Evolutionary conservation across 345 rosid genomes (phyloP).

Genomic region (Citrus inodora): DNA sequence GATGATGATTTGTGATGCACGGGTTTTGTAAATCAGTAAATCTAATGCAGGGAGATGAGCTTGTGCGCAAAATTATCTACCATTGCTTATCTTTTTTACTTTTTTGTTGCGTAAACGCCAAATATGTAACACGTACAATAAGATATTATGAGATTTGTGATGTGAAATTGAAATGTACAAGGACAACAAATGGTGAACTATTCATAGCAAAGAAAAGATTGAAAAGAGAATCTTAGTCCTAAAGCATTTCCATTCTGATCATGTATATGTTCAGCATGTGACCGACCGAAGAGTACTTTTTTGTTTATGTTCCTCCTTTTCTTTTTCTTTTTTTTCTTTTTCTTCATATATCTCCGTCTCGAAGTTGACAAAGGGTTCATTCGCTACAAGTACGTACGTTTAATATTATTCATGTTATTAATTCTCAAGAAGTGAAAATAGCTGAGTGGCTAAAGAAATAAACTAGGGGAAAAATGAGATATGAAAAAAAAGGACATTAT

Average conservation of each 20-base stretch:
- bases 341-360: not conserved
- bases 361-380: not conserved
- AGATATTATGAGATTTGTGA: constrained; percentile 8
- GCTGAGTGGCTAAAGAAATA: too few relatives aligned
- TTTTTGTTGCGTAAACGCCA: not conserved
- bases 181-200: constrained; percentile 12
- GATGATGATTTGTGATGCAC: not conserved
- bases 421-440: too few relatives aligned
- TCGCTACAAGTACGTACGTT: not conserved
- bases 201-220: constrained; percentile 12
- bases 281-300: not conserved
- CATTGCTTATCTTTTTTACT: not conserved
- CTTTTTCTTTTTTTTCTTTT: not conserved
- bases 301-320: not conserved
- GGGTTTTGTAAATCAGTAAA: not conserved
- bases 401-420: too few relatives aligned
- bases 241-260: constrained; percentile 2
- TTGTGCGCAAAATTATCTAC: not conserved
- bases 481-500: too few relatives aligned
- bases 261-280: not conserved
- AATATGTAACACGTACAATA: not conserved
- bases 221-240: constrained; percentile 12
- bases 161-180: constrained; percentile 18
- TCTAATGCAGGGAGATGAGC: not conserved
- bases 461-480: too few relatives aligned